Base-by-base conservation (phyloP, 352 stramenopile genomes). In the Phytophthora pisi region DNA sequence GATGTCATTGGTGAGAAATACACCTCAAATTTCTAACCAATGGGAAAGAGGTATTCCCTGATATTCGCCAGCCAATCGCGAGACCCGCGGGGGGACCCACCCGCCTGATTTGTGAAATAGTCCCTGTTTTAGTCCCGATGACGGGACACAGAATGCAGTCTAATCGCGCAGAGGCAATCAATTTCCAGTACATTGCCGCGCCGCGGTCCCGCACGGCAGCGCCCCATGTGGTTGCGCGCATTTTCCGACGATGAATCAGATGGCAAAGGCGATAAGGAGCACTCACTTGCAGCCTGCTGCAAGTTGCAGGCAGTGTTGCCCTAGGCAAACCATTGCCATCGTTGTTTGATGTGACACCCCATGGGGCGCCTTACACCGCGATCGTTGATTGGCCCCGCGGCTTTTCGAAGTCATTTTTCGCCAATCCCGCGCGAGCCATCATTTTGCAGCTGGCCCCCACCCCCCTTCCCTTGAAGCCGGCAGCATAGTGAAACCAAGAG, bases 391-490 rank as follows among this genome's bases (percentile, higher is more conserved):
- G 62, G 62, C 5, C 6, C 5, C 5, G 36, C 34, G 45, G 15
- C 45, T 42, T 54, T 59, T 70, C 47, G 62, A 65, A 70, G 49
- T 56, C 60, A 61, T 61, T 66, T 59, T 66, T 49, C 47, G 50
- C 61, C 61, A 63, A 68, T 68, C 60, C 59, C 1, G 45, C 52
- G 24, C 47, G 47, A 36, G 20, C 13, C 47, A 26, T 61, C 51
- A 51, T 42, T n/a, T 10, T 24, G 50, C 59, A 66, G 59, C 50
- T 61, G 59, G 38, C 38, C 38, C 38, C 13, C 13, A 20, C 10
- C 15, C 38, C 38, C 38, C 18, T 10, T 5, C 57, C 15, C 45
- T 66, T 60, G 59, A 66, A 66, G 59, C 43, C 11, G 49, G 16
- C 28, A 0, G 1, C 31, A 67, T 72, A 68, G 9, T 68, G 34